Evolutionary conservation across 805 yeast genomes (phyloP).

Genomic region (Monosporozyma aerobia): DNA sequence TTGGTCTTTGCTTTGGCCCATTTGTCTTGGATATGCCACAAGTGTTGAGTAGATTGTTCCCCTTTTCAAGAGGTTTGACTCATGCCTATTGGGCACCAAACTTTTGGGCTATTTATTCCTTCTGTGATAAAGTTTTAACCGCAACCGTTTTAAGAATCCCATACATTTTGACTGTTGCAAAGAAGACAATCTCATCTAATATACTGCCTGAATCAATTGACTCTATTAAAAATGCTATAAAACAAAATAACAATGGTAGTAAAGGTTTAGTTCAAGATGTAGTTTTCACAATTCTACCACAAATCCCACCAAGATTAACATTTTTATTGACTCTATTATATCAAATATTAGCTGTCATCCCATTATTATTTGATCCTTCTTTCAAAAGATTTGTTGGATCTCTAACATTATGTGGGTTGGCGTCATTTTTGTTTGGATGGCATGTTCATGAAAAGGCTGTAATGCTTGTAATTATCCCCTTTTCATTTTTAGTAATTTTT

Average conservation of each 20-base stretch:
- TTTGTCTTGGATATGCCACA: constrained; percentile 61
- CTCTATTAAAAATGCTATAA: constrained; percentile 26
- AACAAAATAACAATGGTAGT: constrained; percentile 41
- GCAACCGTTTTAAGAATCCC: constrained; percentile 31
- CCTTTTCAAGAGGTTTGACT: constrained; percentile 88
- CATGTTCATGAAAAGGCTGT: constrained; percentile 98
- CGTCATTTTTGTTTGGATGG: constrained; percentile 94
- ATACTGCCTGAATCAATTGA: constrained; percentile 26
- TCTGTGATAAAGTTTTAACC: constrained; percentile 61
- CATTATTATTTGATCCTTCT: constrained; percentile 61
- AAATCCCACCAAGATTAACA: constrained; percentile 67
- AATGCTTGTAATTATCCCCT: constrained; percentile 80
- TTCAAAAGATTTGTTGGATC: constrained; percentile 75
- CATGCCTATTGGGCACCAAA: constrained; percentile 99
- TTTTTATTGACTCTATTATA: constrained; percentile 76
- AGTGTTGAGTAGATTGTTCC: constrained; percentile 65
- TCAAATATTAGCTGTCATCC: constrained; percentile 69
- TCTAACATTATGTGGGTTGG: constrained; percentile 79
- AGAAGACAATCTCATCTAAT: constrained; percentile 29
- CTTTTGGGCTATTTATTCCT: constrained; percentile 90
- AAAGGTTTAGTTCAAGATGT: constrained; percentile 91
- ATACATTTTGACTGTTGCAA: constrained; percentile 36
- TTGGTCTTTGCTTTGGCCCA: constrained; percentile 68
- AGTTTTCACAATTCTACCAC: constrained; percentile 69
- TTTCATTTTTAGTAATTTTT: constrained; percentile 61